Evolutionary conservation across 768 basidiomycete species (phyloP).

Genomic region (Guyanaporus albipodus): DNA sequence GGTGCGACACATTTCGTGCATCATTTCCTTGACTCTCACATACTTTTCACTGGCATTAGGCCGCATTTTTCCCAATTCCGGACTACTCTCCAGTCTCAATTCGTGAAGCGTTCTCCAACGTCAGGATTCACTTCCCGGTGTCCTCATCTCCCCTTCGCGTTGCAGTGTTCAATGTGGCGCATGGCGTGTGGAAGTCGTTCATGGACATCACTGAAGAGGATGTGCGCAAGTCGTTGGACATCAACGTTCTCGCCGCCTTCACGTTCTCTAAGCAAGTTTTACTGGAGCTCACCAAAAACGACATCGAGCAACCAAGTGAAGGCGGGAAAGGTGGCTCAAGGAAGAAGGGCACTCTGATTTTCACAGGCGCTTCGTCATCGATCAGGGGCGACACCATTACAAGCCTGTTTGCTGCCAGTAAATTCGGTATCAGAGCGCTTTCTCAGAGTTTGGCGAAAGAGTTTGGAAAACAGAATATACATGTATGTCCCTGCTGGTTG

Average conservation of each 20-base stretch:
- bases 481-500: constrained; percentile 37
- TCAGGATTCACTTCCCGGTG: constrained; percentile 44
- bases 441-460: constrained; percentile 73
- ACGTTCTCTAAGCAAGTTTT: constrained; percentile 61
- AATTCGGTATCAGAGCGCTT: constrained; percentile 58
- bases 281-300: constrained; percentile 55
- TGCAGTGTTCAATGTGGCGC: constrained; percentile 61
- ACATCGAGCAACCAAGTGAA: constrained; percentile 38
- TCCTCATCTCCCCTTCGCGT: constrained; percentile 51
- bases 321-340: constrained; percentile 39
- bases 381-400: constrained; percentile 58
- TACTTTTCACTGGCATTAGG: constrained; percentile 35
- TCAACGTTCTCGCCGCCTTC: constrained; percentile 56
- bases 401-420: constrained; percentile 60
- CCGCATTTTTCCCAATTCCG: constrained; percentile 50
- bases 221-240: constrained; percentile 45
- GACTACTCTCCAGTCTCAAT: constrained; percentile 51
- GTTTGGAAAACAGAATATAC: constrained; percentile 70
- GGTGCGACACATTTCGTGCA: constrained; percentile 30
- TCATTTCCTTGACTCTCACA: not conserved
- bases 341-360: constrained; percentile 60
- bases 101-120: constrained; percentile 42
- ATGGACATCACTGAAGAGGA: constrained; percentile 59
- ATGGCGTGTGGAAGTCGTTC: constrained; percentile 63
- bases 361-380: constrained; percentile 72